These are phyloP conservation scores for Cryphonectria japonica DNA, from an alignment of 2,329 filamentous ascomycete species.

Conservation along the genomic window DNA sequence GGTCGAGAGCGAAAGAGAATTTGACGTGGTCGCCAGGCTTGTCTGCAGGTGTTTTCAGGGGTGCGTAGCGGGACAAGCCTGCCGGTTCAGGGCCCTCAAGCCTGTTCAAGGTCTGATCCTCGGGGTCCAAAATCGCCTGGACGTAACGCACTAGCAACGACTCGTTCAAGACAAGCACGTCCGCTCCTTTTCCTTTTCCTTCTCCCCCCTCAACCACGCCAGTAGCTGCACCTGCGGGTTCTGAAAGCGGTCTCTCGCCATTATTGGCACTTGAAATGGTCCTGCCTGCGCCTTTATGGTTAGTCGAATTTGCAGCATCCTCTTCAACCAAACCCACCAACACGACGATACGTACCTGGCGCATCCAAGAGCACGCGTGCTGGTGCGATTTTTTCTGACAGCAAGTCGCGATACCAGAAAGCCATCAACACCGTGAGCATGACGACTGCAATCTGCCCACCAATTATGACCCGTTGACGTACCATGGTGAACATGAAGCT, in stretches of 20 bases:
- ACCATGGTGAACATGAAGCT: background rate
- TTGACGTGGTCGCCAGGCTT: slow-evolving; percentile 19
- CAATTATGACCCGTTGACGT: background rate
- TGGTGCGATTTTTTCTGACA: background rate
- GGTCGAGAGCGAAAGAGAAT: slow-evolving; percentile 56
- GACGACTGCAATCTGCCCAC: background rate
- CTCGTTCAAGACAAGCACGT: background rate
- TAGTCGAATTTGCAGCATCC: background rate
- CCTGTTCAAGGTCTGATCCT: slow-evolving; percentile 18
- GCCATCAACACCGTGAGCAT: background rate
- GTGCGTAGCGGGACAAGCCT: slow-evolving; percentile 22
- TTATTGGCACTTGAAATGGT: background rate
- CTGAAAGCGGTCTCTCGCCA: background rate
- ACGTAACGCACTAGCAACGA: background rate
- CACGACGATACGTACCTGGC: background rate
- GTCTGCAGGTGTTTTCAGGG: background rate
- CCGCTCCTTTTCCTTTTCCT: background rate
- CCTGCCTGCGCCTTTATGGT: background rate
- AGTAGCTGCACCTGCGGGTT: background rate
- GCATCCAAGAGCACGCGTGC: background rate
- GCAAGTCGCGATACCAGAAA: background rate
- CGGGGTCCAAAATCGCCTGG: slow-evolving; percentile 16
- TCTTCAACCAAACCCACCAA: background rate
- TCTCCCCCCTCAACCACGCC: background rate
- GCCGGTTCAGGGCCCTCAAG: slow-evolving; percentile 23